Conservation (phyloP, 1,284 basidiomycete genomes). For the Tilletia walkeri region DNA sequence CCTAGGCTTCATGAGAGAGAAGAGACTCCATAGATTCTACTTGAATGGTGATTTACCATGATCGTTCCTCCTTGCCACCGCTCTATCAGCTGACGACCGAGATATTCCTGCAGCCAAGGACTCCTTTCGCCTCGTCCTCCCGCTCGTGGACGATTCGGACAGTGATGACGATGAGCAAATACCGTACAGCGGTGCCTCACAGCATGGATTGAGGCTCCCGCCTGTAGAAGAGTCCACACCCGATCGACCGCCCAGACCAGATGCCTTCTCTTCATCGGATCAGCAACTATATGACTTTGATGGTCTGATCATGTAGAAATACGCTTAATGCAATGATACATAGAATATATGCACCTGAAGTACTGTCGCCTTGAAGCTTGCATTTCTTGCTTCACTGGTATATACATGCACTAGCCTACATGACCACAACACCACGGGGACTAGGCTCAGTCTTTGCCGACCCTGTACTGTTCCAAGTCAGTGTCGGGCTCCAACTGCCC, state of each 20-base stretch:
- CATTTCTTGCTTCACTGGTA: no score
- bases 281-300: background rate
- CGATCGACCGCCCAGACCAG: background rate
- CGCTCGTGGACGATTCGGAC: constrained; percentile 11
- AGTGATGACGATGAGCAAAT: background rate
- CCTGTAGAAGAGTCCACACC: background rate
- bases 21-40: constrained; percentile 90
- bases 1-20: constrained; percentile 92
- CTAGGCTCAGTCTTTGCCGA: constrained; percentile 24
- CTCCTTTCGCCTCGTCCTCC: constrained; percentile 45
- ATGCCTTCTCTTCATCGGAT: background rate
- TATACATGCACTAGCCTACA: background rate
- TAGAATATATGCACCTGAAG: no score
- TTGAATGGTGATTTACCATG: constrained; percentile 66
- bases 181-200: background rate
- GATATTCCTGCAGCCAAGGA: constrained; percentile 37
- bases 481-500: constrained; percentile 51
- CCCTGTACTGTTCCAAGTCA: constrained; percentile 40
- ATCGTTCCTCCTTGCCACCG: constrained; percentile 55
- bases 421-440: background rate
- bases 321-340: no score
- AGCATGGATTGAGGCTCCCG: no score
- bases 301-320: background rate
- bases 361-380: no score
- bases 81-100: constrained; percentile 42